Evolutionary conservation across 345 rosid genomes (phyloP).

Genomic region (Nephelium lappaceum): DNA sequence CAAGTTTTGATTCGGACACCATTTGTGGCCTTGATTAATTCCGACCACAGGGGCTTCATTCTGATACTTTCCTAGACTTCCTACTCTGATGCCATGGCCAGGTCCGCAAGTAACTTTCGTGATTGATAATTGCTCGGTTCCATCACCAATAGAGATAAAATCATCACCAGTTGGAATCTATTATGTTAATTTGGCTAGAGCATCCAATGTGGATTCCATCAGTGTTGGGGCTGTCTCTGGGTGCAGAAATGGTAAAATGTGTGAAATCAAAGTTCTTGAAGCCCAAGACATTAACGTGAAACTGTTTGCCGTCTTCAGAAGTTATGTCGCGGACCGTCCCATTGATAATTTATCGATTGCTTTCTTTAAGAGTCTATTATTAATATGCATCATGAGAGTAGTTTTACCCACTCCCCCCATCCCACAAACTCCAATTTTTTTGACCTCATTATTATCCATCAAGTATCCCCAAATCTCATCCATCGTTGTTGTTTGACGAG

Average conservation of each 20-base stretch:
- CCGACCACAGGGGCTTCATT: not conserved
- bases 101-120: slow-evolving; percentile 7
- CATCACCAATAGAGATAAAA: slow-evolving; percentile 23
- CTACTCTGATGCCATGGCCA: slow-evolving; percentile 17
- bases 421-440: too few species aligned
- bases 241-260: slow-evolving; percentile 38
- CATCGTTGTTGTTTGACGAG: too few species aligned
- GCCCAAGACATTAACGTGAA: slow-evolving; percentile 52
- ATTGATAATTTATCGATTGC: too few species aligned
- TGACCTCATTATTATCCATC: too few species aligned
- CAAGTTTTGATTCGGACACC: not conserved
- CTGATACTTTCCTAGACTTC: not conserved
- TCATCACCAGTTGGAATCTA: slow-evolving; percentile 28
- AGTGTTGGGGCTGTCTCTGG: slow-evolving; percentile 51
- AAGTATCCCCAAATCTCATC: too few species aligned
- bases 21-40: not conserved
- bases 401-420: too few species aligned
- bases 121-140: not conserved
- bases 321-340: slow-evolving; percentile 33
- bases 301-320: slow-evolving; percentile 47
- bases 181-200: slow-evolving; percentile 34
- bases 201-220: slow-evolving; percentile 70
- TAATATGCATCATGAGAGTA: too few species aligned
- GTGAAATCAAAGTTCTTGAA: slow-evolving; percentile 43
- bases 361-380: too few species aligned